Percentiles rank a stretch among this genome's conserved stretches.
Evolutionary conservation across 164 flowering plant species (phyloP).

Genomic region (Euptelea pleiosperma): DNA sequence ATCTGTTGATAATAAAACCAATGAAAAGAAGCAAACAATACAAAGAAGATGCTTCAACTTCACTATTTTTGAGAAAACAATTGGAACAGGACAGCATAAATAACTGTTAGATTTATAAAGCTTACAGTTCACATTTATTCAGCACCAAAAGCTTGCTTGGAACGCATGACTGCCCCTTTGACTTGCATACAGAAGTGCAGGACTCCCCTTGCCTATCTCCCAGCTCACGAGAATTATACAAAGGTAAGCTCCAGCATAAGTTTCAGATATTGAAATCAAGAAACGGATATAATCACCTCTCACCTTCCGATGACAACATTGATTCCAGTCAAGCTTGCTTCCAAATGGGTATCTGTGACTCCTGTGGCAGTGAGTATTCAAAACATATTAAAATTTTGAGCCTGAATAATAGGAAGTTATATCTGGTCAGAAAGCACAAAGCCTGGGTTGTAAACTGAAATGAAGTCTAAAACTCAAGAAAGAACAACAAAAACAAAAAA

Average conservation of each 20-base stretch:
- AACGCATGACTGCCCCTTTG: slow-evolving; percentile 79
- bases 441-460: neutral
- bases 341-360: slow-evolving; percentile 32
- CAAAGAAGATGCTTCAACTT: neutral
- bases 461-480: neutral
- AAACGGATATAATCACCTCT: slow-evolving; percentile 8
- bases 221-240: neutral
- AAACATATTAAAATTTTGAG: neutral
- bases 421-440: too few relatives aligned
- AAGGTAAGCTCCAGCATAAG: neutral
- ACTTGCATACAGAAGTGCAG: slow-evolving; percentile 79
- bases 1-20: too few relatives aligned
- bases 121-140: slow-evolving; percentile 90
- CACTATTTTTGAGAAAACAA: neutral
- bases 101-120: neutral
- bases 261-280: neutral
- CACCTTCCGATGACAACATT: slow-evolving; percentile 74
- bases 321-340: slow-evolving; percentile 66
- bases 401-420: neutral
- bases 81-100: neutral
- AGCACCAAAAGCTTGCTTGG: slow-evolving; percentile 71
- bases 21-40: neutral
- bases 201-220: slow-evolving; percentile 80
- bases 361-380: slow-evolving; percentile 32
- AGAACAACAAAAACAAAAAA: too few relatives aligned